A percentile compares a stretch with the other conserved stretches of the same genome.
Conservation (phyloP, 305 asterid species). For the Solanum chacoense region DNA sequence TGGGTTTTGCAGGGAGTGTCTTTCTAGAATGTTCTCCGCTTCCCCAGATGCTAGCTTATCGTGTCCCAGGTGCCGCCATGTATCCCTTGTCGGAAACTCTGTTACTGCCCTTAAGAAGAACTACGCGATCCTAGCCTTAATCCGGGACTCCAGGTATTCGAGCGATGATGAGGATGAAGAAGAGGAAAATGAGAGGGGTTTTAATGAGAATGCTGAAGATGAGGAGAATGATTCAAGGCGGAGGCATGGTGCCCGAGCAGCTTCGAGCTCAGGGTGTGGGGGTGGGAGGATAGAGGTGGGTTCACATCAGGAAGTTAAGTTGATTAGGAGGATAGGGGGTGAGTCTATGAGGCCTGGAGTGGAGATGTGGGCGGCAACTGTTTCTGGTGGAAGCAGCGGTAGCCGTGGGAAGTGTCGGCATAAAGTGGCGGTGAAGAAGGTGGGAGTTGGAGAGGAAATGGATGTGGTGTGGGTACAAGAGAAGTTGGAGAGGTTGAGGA, state of each 20-base stretch:
- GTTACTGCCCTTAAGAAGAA: conserved; percentile 77
- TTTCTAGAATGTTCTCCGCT: conserved; percentile 70
- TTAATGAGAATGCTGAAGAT: neutral
- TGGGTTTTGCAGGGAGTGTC: conserved; percentile 89
- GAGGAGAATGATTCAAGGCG: conserved; percentile 4
- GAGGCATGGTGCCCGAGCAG: conserved; percentile 14
- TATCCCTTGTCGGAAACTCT: conserved; percentile 81
- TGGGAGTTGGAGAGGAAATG: conserved; percentile 46
- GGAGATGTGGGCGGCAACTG: conserved; percentile 73
- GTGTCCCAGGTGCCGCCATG: conserved; percentile 97
- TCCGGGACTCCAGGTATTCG: conserved; percentile 33
- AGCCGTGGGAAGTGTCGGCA: conserved; percentile 51
- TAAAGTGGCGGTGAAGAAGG: conserved; percentile 77
- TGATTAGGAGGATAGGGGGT: conserved; percentile 44
- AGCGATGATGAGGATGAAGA: conserved; percentile 57
- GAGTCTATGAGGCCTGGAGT: conserved; percentile 32
- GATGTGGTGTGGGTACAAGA: conserved; percentile 90
- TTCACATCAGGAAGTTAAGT: conserved; percentile 57
- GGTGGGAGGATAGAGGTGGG: conserved; percentile 63
- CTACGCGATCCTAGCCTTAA: conserved; percentile 62
- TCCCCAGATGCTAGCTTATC: conserved; percentile 62
- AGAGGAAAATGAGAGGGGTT: conserved; percentile 32
- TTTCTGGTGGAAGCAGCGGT: conserved; percentile 17
- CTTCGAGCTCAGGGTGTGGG: conserved; percentile 14
- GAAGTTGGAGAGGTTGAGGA: conserved; percentile 74